phyloP scores from a whole-genome alignment of 208 protist genomes.

The Trichomonas vaginalis region DNA sequence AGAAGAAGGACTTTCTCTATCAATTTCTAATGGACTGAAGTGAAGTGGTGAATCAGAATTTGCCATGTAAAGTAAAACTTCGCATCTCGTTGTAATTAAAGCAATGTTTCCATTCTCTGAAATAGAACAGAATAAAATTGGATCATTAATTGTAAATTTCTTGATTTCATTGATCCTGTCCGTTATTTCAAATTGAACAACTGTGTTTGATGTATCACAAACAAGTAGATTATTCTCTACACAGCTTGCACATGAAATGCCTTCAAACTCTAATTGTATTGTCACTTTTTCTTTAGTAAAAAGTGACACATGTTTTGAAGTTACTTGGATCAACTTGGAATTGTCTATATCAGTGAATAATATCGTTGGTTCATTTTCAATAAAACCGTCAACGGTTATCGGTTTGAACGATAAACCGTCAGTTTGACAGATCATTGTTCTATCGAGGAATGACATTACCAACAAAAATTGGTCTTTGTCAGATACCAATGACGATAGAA shows the following conservation, averaged over 20 bases:
- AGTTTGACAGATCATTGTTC: background rate
- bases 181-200: no score
- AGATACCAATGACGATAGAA: background rate
- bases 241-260: no score
- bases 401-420: background rate
- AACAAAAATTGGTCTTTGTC: background rate
- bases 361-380: background rate
- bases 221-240: no score
- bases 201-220: no score
- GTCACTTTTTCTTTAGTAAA: no score
- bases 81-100: background rate
- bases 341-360: background rate
- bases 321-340: background rate
- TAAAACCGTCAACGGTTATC: background rate
- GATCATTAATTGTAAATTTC: background rate
- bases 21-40: background rate
- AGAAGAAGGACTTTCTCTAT: background rate
- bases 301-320: no score
- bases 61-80: background rate
- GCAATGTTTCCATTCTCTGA: background rate
- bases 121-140: background rate
- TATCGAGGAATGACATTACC: background rate
- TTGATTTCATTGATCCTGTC: background rate
- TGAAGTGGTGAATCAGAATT: background rate
- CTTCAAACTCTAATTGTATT: no score